phyloP scores from a whole-genome alignment of 78 protist genomes.

The Dictyostelium capitatum region DNA sequence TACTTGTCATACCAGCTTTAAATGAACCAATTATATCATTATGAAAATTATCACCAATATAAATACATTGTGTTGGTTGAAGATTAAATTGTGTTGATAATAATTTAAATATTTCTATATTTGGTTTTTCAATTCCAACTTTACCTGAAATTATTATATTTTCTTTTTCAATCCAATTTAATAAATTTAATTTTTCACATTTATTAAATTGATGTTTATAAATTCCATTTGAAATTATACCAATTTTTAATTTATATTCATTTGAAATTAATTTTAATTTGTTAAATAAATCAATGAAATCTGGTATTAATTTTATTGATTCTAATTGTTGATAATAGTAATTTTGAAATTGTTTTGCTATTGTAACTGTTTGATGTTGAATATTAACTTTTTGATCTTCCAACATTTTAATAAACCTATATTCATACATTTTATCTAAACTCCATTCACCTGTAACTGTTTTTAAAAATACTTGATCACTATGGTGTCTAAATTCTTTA shows the following conservation, averaged over 20 bases:
- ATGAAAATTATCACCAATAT: neutral
- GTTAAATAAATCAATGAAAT: neutral
- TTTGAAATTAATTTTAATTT: neutral
- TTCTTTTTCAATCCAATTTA: neutral
- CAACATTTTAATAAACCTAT: constrained; percentile 4
- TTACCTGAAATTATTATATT: neutral
- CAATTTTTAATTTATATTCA: neutral
- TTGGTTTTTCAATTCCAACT: constrained; percentile 2
- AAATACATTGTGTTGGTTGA: neutral
- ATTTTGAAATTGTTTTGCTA: neutral
- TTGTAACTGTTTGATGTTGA: neutral
- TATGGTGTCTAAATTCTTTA: neutral
- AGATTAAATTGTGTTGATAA: neutral
- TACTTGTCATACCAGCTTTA: neutral
- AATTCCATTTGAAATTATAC: constrained; percentile 1
- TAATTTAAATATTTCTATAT: neutral
- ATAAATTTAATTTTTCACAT: neutral
- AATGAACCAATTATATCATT: neutral
- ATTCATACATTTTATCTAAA: neutral
- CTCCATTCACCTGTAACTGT: neutral
- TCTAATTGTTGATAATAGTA: neutral
- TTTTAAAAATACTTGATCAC: neutral
- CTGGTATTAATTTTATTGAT: neutral
- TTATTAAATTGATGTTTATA: neutral
- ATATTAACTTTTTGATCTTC: neutral